Conservation (phyloP, 1,284 basidiomycete genomes). For the Ustilago xerochloae region DNA sequence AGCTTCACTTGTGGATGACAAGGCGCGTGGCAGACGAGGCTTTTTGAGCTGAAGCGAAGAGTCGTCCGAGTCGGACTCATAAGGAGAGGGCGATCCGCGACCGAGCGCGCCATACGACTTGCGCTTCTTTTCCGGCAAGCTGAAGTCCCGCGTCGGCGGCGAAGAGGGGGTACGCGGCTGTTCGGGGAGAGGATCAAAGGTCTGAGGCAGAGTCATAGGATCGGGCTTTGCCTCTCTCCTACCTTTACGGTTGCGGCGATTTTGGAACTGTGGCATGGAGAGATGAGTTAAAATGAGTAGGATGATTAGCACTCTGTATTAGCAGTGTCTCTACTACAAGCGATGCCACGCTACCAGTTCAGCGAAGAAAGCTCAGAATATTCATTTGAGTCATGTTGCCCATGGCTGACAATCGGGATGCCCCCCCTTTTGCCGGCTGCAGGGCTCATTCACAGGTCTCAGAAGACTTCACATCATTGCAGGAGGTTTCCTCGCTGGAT, state of each 20-base stretch:
- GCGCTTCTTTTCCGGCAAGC: constrained; percentile 25
- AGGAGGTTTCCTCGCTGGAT: background rate
- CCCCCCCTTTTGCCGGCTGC: no score
- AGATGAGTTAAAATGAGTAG: no score
- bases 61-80: constrained; percentile 12
- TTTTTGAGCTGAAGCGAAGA: constrained; percentile 10
- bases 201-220: background rate
- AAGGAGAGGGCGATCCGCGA: background rate
- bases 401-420: no score
- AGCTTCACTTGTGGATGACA: constrained; percentile 3
- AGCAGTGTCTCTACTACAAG: no score
- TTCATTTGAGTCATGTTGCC: no score
- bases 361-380: no score
- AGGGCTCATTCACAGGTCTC: no score
- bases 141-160: constrained; percentile 7
- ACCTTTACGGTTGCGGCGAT: constrained; percentile 54
- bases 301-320: no score
- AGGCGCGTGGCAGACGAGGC: constrained; percentile 15
- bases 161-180: background rate
- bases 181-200: background rate
- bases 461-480: background rate
- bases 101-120: constrained; percentile 31
- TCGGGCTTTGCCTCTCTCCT: constrained; percentile 3
- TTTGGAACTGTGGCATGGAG: constrained; percentile 47
- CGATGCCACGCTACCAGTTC: no score